phyloP scores from a whole-genome alignment of 1,139 yeast genomes.

The Yamadazyma atmosphaerica region DNA sequence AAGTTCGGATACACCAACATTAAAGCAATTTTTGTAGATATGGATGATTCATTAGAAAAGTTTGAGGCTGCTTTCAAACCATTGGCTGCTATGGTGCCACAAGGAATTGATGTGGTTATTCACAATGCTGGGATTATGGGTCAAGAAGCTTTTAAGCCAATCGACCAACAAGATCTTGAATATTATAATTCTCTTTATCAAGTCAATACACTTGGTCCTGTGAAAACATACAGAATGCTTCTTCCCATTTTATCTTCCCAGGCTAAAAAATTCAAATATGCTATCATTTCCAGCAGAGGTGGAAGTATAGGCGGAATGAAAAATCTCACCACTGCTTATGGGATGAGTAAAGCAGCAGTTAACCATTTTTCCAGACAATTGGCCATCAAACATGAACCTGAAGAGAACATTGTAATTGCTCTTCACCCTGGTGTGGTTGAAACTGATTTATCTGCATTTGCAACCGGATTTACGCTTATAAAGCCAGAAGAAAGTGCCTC shows the following conservation, averaged over 20 bases:
- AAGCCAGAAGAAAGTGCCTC: slow-evolving; percentile 4
- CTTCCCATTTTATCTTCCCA: slow-evolving; percentile 26
- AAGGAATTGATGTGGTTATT: slow-evolving; percentile 8
- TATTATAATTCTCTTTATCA: slow-evolving; percentile 11
- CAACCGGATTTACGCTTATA: not conserved
- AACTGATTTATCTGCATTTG: not conserved
- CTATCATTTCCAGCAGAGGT: slow-evolving; percentile 23
- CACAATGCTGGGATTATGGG: slow-evolving; percentile 6
- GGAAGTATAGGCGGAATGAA: slow-evolving; percentile 19
- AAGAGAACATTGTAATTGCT: slow-evolving; percentile 12
- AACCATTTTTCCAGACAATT: slow-evolving; percentile 8
- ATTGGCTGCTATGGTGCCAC: not conserved
- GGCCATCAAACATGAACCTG: slow-evolving; percentile 1
- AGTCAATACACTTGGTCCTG: not conserved
- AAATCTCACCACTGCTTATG: slow-evolving; percentile 5
- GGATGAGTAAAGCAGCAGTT: slow-evolving; percentile 10
- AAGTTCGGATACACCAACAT: slow-evolving; percentile 4
- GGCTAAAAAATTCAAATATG: slow-evolving; percentile 21
- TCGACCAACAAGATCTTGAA: slow-evolving; percentile 4
- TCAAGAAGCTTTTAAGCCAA: not conserved
- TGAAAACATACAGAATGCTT: not conserved
- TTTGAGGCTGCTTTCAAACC: slow-evolving; percentile 6
- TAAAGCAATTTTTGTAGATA: slow-evolving; percentile 3
- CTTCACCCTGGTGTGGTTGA: slow-evolving; percentile 20
- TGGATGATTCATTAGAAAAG: slow-evolving; percentile 2